These are phyloP conservation scores for Globisporangium echinulatum DNA, from an alignment of 352 stramenopile species.

Conservation along the genomic window DNA sequence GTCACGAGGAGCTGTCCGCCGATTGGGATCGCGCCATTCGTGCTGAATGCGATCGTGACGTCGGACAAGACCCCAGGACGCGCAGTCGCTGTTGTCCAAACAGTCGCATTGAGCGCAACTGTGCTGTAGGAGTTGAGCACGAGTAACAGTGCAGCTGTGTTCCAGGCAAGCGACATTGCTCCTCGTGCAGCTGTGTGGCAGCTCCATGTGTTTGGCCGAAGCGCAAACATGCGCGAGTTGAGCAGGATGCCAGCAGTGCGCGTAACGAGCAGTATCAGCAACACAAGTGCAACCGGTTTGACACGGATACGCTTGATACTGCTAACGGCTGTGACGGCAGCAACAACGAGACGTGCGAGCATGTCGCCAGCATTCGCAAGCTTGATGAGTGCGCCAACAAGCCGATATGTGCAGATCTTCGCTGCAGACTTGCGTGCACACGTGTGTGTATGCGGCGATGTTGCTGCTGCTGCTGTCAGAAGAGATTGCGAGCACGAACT, in stretches of 20 bases:
- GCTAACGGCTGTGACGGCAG: too few relatives aligned
- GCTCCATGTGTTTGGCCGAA: not conserved
- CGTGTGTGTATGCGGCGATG: too few relatives aligned
- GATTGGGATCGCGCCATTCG: conserved; percentile 32
- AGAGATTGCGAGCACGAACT: too few relatives aligned
- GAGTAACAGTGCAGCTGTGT: conserved; percentile 25
- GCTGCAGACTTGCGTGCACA: too few relatives aligned
- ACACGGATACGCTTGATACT: too few relatives aligned
- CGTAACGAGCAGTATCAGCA: not conserved
- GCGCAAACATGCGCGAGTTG: not conserved
- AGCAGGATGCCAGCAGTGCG: not conserved
- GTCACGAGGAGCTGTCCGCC: conserved; percentile 32
- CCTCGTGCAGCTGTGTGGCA: not conserved
- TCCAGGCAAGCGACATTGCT: conserved; percentile 7
- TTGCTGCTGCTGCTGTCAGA: too few relatives aligned
- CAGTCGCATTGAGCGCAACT: conserved; percentile 25
- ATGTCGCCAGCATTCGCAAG: too few relatives aligned
- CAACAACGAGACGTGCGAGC: too few relatives aligned
- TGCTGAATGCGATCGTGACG: conserved; percentile 34
- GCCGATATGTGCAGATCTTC: too few relatives aligned
- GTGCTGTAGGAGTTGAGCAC: conserved; percentile 24
- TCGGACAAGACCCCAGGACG: conserved; percentile 43
- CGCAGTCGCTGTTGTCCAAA: conserved; percentile 32
- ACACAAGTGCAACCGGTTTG: too few relatives aligned
- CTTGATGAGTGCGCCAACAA: too few relatives aligned